phyloP scores from a whole-genome alignment of 2,329 filamentous ascomycete species.

The Botrytis deweyae region DNA sequence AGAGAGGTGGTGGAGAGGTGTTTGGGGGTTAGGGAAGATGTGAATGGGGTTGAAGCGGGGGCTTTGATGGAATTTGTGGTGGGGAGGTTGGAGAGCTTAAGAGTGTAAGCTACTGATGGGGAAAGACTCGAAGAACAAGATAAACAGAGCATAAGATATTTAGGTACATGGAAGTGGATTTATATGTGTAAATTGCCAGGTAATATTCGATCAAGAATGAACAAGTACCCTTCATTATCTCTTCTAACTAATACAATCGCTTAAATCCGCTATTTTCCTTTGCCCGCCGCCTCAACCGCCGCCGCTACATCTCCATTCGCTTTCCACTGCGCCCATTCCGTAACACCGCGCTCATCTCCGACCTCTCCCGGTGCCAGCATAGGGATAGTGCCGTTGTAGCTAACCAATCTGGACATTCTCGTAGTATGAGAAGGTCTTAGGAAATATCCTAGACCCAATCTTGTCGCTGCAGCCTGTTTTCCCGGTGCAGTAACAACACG shows the following conservation, averaged over 20 bases:
- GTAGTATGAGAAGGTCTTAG: not conserved
- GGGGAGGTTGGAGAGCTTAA: slow-evolving; percentile 43
- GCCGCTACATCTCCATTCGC: not conserved
- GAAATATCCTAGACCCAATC: not conserved
- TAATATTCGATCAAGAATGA: not conserved
- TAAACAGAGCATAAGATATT: not conserved
- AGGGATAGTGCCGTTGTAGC: not conserved
- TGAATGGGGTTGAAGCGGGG: slow-evolving; percentile 42
- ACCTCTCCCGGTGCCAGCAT: not conserved
- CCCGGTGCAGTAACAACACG: not conserved
- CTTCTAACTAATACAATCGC: not conserved
- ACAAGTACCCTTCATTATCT: not conserved
- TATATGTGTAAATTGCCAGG: not conserved
- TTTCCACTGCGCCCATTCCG: not conserved
- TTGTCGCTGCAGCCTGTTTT: not conserved
- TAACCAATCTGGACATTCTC: not conserved
- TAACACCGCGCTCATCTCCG: not conserved
- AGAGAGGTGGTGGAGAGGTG: slow-evolving; percentile 46
- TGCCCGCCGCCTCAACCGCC: not conserved
- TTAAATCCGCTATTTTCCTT: not conserved
- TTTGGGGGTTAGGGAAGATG: slow-evolving; percentile 42
- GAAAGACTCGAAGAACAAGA: not conserved
- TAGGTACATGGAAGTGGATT: not conserved
- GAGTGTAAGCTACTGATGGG: not conserved
- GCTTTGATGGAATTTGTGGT: slow-evolving; percentile 47